phyloP scores from a whole-genome alignment of 2,329 filamentous ascomycete species.

The Sporothrix mexicana region DNA sequence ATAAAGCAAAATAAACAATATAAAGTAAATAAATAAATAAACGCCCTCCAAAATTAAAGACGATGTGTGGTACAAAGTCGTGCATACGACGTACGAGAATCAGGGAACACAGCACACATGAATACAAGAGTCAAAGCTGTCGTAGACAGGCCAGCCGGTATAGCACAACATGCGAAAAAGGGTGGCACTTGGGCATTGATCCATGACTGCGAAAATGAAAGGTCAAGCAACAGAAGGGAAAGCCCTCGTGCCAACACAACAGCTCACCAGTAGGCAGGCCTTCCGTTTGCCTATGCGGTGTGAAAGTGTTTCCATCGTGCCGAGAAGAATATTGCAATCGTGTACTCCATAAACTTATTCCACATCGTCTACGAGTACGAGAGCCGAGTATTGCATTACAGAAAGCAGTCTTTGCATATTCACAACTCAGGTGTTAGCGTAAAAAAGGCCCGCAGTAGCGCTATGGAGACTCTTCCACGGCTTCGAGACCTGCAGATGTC shows the following conservation, averaged over 20 bases:
- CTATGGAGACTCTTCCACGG: slow-evolving; percentile 10
- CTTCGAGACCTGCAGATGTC: slow-evolving; percentile 23
- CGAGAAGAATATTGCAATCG: background rate
- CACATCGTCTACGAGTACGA: slow-evolving; percentile 13
- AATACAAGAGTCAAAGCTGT: slow-evolving; percentile 10
- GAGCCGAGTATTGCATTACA: slow-evolving; percentile 21
- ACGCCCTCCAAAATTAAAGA: background rate
- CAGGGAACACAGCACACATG: background rate
- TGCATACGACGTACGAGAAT: slow-evolving; percentile 14
- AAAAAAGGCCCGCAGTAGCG: slow-evolving; percentile 14
- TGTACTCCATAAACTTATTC: slow-evolving; percentile 23
- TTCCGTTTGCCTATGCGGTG: background rate
- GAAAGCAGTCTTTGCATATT: slow-evolving; percentile 1
- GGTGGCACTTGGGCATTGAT: background rate
- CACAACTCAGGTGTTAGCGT: background rate
- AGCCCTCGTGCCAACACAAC: background rate
- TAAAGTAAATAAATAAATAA: background rate
- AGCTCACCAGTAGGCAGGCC: slow-evolving; percentile 2
- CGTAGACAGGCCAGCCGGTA: background rate
- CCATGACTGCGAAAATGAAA: background rate
- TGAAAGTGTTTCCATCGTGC: background rate
- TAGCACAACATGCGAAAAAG: background rate
- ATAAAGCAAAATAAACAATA: background rate
- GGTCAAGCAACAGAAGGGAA: background rate
- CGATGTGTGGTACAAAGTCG: background rate